A percentile compares a stretch with the other conserved stretches of the same genome.
These are phyloP conservation scores for Sechiopsis laciniata DNA, from an alignment of 306 rosid genomes.

Conservation along the genomic window DNA sequence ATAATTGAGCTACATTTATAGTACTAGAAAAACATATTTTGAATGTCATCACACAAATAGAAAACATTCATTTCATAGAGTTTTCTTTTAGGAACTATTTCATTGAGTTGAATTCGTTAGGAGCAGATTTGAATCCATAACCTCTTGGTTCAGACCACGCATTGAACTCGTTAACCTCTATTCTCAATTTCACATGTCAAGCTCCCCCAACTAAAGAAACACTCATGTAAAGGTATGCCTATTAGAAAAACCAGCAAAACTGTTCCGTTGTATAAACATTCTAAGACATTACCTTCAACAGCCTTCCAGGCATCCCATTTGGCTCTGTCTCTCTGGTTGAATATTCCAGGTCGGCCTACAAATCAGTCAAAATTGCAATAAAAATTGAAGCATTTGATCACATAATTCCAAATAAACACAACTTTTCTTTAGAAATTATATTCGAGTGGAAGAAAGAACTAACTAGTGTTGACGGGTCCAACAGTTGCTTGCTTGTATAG, in stretches of 20 bases:
- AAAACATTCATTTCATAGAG: too few species aligned
- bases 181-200: neutral
- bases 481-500: conserved; percentile 86
- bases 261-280: neutral
- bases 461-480: conserved; percentile 73
- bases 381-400: neutral
- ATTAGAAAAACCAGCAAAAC: neutral
- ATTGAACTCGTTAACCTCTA: neutral
- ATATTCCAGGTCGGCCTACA: conserved; percentile 86
- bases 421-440: neutral
- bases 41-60: too few species aligned
- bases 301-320: conserved; percentile 99
- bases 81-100: too few species aligned
- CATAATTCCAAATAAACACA: neutral
- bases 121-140: too few species aligned
- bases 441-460: conserved; percentile 23
- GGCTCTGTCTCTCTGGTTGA: conserved; percentile 76
- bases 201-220: neutral
- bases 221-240: neutral
- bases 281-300: conserved; percentile 58
- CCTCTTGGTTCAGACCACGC: too few species aligned
- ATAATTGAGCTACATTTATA: too few species aligned
- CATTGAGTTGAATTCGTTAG: too few species aligned
- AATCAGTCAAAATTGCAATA: conserved; percentile 23
- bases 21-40: too few species aligned